Percentiles rank a stretch among this genome's conserved stretches.
Evolutionary conservation across 352 stramenopile species (phyloP).

Genomic region (Plasmopara muralis): DNA sequence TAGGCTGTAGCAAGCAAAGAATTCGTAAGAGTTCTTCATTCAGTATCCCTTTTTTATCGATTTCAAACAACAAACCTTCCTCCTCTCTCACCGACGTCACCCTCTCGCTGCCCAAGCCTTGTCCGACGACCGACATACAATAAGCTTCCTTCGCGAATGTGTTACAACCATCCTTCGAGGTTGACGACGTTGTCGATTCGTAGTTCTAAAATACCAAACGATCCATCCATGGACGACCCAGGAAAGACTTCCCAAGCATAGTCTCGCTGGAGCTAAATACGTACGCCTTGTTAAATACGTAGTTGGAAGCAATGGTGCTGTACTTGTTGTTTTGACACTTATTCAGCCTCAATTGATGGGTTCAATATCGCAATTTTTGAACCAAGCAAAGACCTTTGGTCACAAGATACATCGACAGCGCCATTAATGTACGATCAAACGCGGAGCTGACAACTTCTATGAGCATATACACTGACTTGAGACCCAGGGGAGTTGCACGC

Average conservation of each 20-base stretch:
- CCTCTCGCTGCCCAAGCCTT: too few species aligned
- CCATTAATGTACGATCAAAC: conserved; percentile 6
- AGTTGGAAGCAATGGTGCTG: conserved; percentile 6
- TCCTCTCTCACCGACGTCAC: too few species aligned
- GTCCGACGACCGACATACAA: too few species aligned
- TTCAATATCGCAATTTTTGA: conserved; percentile 3
- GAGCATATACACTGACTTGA: conserved; percentile 7
- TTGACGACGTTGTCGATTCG: conserved; percentile 5
- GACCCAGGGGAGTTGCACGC: conserved; percentile 7
- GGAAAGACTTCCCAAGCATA: conserved; percentile 2
- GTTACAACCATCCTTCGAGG: conserved; percentile 1
- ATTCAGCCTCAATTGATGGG: not conserved
- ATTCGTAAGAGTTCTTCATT: too few species aligned
- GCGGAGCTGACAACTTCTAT: conserved; percentile 2
- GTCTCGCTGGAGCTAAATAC: not conserved
- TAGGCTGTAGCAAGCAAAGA: too few species aligned
- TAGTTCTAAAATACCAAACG: conserved; percentile 7
- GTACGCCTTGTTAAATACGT: conserved; percentile 12
- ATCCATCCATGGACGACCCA: conserved; percentile 10
- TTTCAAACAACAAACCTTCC: too few species aligned
- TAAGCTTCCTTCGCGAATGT: too few species aligned
- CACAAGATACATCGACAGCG: conserved; percentile 9
- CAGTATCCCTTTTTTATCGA: too few species aligned
- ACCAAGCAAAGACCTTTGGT: conserved; percentile 2
- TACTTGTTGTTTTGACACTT: conserved; percentile 7